Evolutionary conservation across 2,329 filamentous ascomycete genomes (phyloP), one percentile per base, ranked within the genome.

Genomic region (Monosporascus sp.): DNA sequence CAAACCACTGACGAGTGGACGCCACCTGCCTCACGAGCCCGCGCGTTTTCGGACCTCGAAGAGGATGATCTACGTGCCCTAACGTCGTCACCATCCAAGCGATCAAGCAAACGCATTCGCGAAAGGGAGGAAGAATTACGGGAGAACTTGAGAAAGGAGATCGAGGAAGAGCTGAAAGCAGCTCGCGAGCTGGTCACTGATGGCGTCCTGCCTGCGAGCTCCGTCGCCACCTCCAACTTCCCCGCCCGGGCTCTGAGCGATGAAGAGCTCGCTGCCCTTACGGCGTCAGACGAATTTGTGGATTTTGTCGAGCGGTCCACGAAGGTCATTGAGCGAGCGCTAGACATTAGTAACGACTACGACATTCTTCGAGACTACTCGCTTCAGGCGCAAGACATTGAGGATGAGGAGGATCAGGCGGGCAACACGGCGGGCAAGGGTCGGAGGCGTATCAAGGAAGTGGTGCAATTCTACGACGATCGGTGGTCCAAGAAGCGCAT

Each of bases 401-500:
- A 94, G 41, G 90, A 95, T 47, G 91, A 95, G 48, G 90, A 95
- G 52, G 91, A 90, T 60, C 86, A 90, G 59, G 77, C 72, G 49
- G 87, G 87, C 17, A 87, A 87, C 54, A 83, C 81, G 3, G 81
- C 83, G 35, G 87, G 85, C 4, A 87, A 87, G 58, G 87, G 86
- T 49, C 84, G 87, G 41, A 78, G 89, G 60, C 82, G 88, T 58
- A 83, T 95, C 63, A 93, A 89, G 68, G 92, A 99, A 71, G 79
- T 96, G 48, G 86, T 88, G 37, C 93, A 97, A 64, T 97, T 97
- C 71, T 96, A 89, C 72, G 92, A 97, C 65, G 89, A 96, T 56
- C 83, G 91, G 68, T 97, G 93, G 89, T 96, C 90, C 66, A 96
- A 95, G 77, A 96, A 97, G 75, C 87, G 92, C 59, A 97, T 97